These are phyloP conservation scores for Mycogone perniciosa DNA, from an alignment of 2,329 filamentous ascomycete genomes.

Conservation along the genomic window DNA sequence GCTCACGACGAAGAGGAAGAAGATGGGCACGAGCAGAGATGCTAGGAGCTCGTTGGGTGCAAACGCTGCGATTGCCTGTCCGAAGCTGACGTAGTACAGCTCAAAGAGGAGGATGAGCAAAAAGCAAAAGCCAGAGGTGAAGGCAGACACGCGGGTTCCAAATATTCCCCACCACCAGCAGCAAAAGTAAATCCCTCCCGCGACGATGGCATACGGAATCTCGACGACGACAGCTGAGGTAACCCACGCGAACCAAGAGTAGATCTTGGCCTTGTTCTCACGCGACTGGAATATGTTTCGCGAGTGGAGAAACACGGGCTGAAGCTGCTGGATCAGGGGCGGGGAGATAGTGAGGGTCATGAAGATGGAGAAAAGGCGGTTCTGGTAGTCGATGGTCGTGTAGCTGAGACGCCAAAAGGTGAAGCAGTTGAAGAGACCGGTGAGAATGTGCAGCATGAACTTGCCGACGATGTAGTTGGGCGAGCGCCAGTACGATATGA, in stretches of 20 bases:
- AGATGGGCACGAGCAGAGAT: slow-evolving; percentile 59
- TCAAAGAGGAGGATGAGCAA: slow-evolving; percentile 61
- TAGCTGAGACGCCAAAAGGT: slow-evolving; percentile 60
- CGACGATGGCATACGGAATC: slow-evolving; percentile 61
- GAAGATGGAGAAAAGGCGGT: slow-evolving; percentile 68
- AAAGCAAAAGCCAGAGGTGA: slow-evolving; percentile 56
- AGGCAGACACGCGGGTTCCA: slow-evolving; percentile 44
- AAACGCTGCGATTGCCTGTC: slow-evolving; percentile 61
- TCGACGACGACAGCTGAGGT: slow-evolving; percentile 61
- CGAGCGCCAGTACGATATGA: slow-evolving; percentile 58
- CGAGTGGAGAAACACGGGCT: slow-evolving; percentile 63
- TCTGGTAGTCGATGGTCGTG: slow-evolving; percentile 58
- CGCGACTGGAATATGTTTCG: slow-evolving; percentile 63
- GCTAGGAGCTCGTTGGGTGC: slow-evolving; percentile 61
- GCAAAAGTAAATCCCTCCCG: slow-evolving; percentile 43
- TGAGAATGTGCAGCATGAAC: slow-evolving; percentile 55
- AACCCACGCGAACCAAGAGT: slow-evolving; percentile 67
- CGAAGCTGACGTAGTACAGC: slow-evolving; percentile 58
- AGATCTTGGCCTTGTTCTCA: slow-evolving; percentile 73
- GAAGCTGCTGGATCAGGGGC: slow-evolving; percentile 69
- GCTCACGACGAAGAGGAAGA: slow-evolving; percentile 63
- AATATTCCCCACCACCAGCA: slow-evolving; percentile 54
- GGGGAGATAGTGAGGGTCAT: slow-evolving; percentile 70
- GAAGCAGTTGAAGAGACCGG: slow-evolving; percentile 63
- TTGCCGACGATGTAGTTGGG: slow-evolving; percentile 59